Percentiles rank a stretch among this genome's conserved stretches.
Evolutionary conservation across 805 yeast species (phyloP).

Genomic region (Sugiyamaella mastotermitis): DNA sequence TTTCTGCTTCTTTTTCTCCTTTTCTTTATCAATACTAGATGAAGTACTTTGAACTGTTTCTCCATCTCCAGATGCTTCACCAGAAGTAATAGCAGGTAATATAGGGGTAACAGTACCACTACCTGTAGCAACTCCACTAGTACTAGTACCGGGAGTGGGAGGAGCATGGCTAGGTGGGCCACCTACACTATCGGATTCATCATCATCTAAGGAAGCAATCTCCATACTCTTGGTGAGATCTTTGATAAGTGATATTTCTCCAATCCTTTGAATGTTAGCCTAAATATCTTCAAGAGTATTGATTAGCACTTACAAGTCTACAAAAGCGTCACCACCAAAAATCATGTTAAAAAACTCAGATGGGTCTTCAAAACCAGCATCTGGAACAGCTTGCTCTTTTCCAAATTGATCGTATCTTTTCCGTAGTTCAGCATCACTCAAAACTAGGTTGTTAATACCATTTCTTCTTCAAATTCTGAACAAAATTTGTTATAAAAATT

Average conservation of each 20-base stretch:
- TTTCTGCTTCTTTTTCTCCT: slow-evolving; percentile 29
- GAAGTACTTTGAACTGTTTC: slow-evolving; percentile 15
- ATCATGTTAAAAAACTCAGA: slow-evolving; percentile 75
- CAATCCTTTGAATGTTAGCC: slow-evolving; percentile 50
- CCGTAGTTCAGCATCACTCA: slow-evolving; percentile 67
- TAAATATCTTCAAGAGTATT: neutral
- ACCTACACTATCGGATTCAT: slow-evolving; percentile 27
- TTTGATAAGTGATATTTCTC: slow-evolving; percentile 73
- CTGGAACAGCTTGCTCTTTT: slow-evolving; percentile 64
- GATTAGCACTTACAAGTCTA: slow-evolving; percentile 45
- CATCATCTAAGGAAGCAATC: slow-evolving; percentile 42
- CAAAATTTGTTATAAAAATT: too few relatives aligned
- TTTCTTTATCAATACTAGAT: slow-evolving; percentile 19
- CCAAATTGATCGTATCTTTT: slow-evolving; percentile 80
- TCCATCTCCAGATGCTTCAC: slow-evolving; percentile 7
- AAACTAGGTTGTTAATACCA: too few relatives aligned
- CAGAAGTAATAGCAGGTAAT: slow-evolving; percentile 13
- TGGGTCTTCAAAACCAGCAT: slow-evolving; percentile 74
- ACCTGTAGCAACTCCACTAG: neutral
- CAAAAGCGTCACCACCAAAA: slow-evolving; percentile 90
- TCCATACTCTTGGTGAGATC: slow-evolving; percentile 64
- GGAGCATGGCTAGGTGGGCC: slow-evolving; percentile 1
- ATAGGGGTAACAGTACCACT: slow-evolving; percentile 1
- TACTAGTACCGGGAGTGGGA: neutral
- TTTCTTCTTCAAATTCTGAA: too few relatives aligned